Evolutionary conservation across 2,329 filamentous ascomycete species (phyloP), one percentile per base, ranked within the genome.

Genomic region (Aspergillus tubingensis): DNA sequence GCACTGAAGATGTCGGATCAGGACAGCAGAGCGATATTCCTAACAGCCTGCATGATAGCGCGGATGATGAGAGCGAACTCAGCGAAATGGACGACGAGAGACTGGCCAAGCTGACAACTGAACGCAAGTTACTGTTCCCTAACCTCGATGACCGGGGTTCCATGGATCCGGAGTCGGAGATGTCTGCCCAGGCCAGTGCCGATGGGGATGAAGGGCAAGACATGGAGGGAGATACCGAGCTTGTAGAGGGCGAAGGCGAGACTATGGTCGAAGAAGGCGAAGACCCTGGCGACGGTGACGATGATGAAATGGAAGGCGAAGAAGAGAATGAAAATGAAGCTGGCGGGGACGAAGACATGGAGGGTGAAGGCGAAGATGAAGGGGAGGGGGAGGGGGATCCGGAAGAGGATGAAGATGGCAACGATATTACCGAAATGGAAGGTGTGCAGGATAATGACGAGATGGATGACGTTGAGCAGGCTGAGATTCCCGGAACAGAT

Each of bases 31-130:
- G 80, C 53, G 87, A 86, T 59, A 81, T 83, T 5, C 81, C 82
- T 0, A 84, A 83, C 5, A 91, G 85, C 61, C 76, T 87, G 7
- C 85, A 88, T 61, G 86, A 89, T 62, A 88, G 84, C 43, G 87
- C 85, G 0, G 87, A 90, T 63, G 86, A 89, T 57, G 88, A 90
- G 72, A 90, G 87, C 68, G 88, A 90, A 63, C 78, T 90, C 0
- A 90, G 86, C 55, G 88, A 90, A 62, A 83, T 87, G 8, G 74
- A 76, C 48, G 75, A 75, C n/a, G 69, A 72, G 39, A 73, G 70
- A 41, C 60, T 72, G 3, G 65, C 69, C 15, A 75, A 68, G 19
- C 65, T 72, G n/a, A 62, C 66, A 19, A 54, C 41, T 1, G 68
- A 70, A 27, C 63, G 64, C 8, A 70, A 68, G 38, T 47, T 62